Conservation (phyloP, 371 early-diverging fungal genomes). For the Apophysomyces trapeziformis region DNA sequence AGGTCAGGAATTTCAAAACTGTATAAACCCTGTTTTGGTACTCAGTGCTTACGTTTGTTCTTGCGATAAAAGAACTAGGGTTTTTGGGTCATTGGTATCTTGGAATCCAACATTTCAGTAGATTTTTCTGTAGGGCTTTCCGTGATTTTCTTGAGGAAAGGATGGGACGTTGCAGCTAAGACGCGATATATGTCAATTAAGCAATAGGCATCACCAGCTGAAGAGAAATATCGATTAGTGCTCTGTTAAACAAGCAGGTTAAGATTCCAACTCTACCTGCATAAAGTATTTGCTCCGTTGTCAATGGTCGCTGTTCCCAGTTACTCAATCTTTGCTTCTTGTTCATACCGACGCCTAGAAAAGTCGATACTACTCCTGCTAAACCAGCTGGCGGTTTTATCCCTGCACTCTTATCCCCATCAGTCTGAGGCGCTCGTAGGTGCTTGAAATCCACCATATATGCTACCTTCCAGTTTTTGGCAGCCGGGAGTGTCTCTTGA, state of each 20-base stretch:
- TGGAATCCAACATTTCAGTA: not conserved
- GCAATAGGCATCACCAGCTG: slow-evolving; percentile 43
- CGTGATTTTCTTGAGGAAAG: slow-evolving; percentile 23
- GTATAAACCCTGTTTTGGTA: not conserved
- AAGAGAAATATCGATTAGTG: not conserved
- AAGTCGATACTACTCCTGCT: slow-evolving; percentile 35
- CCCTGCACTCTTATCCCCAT: slow-evolving; percentile 13
- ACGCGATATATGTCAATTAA: slow-evolving; percentile 33
- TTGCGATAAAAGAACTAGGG: slow-evolving; percentile 1
- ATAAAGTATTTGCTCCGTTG: slow-evolving; percentile 40
- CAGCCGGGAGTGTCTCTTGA: slow-evolving; percentile 37
- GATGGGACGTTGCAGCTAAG: slow-evolving; percentile 31
- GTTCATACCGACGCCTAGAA: slow-evolving; percentile 35
- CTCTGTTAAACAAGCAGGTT: not conserved
- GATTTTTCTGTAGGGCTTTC: not conserved
- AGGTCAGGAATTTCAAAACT: not conserved
- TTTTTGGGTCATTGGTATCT: not conserved
- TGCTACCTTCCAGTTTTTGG: slow-evolving; percentile 24
- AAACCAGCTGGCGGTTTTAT: slow-evolving; percentile 34
- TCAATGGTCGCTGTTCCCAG: slow-evolving; percentile 53
- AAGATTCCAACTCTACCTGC: slow-evolving; percentile 25
- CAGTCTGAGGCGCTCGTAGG: slow-evolving; percentile 9
- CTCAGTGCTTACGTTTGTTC: not conserved
- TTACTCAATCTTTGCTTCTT: slow-evolving; percentile 56
- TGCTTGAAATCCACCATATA: slow-evolving; percentile 41